Evolutionary conservation across 345 rosid species (phyloP), one percentile per base, ranked within the genome.

Genomic region (Gossypium mustelinum): DNA sequence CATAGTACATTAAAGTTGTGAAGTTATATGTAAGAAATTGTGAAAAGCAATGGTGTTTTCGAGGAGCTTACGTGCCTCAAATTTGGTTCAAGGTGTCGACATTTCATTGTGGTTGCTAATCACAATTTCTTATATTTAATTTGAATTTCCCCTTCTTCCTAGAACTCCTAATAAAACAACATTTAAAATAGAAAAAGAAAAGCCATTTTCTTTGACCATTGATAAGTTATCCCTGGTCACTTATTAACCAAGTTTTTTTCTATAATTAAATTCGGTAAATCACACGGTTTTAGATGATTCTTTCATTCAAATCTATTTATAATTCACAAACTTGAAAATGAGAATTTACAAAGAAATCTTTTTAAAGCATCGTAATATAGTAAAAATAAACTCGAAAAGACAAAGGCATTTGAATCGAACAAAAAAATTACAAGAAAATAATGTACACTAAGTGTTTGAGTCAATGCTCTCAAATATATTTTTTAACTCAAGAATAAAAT

Each of bases 301-400:
- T 29, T 29, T 29, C 0, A 29, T 29, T 29, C 0, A 29, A 29
- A 3, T 4, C 6, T 4, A 29, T 4, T 29, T 29, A 29, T 29
- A 29, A 29, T 4, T 29, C 0, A 29, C 0, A 29, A 27, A 27
- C 0, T 3, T 5, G 5, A 29, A 34, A 34, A 34, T 34, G 1
- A 34, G 0, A 34, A 34, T 34, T 34, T 0, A 34, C 1, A 4
- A 34, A 1, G 0, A 34, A 29, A 4, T 0, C 0, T 3, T 29
- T 27, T 29, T 29, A 29, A 27, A 27, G 3, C 29, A 27, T 27
- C 0, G 3, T 27, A 27, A 27, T 0, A 27, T 27, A 0, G 0
- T 27, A 27, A 3, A 2, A 2, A 3, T 0, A 27, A 4, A 1
- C 6, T 34, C 1, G 39, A 34, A 34, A 4, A 34, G 39, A 34